phyloP scores from a whole-genome alignment of 805 yeast species.

The Lipomyces orientalis region DNA sequence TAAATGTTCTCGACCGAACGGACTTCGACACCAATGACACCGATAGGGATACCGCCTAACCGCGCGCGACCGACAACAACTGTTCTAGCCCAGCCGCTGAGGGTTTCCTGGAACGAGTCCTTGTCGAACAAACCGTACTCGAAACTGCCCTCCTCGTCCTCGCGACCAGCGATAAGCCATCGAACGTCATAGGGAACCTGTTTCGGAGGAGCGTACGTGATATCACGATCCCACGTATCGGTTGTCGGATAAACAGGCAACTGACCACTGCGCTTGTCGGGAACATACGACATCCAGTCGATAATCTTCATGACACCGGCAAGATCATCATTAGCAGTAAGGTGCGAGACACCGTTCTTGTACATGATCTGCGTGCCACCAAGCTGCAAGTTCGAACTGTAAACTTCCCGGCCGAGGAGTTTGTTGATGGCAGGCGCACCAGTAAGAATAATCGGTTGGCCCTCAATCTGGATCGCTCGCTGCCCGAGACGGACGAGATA shows the following conservation, averaged over 20 bases:
- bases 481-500: conserved; percentile 97
- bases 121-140: conserved; percentile 91
- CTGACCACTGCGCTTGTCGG: conserved; percentile 86
- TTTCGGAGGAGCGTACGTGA: conserved; percentile 76
- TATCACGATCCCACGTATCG: conserved; percentile 93
- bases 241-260: conserved; percentile 81
- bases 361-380: conserved; percentile 99
- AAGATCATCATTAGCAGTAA: conserved; percentile 95
- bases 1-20: conserved; percentile 83
- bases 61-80: conserved; percentile 99
- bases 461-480: conserved; percentile 98
- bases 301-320: conserved; percentile 95
- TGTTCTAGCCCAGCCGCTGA: conserved; percentile 98
- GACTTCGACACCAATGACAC: conserved; percentile 96
- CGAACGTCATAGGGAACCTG: conserved; percentile 86
- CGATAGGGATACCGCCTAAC: conserved; percentile 97
- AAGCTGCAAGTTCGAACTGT: conserved; percentile 92
- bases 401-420: conserved; percentile 94
- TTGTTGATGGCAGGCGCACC: conserved; percentile 99
- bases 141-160: conserved; percentile 65
- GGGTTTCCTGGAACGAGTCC: conserved; percentile 92
- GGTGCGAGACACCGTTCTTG: conserved; percentile 96
- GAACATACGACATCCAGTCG: conserved; percentile 95
- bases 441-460: conserved; percentile 96
- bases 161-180: conserved; percentile 90